Percentiles rank a stretch among this genome's conserved stretches.
These are phyloP conservation scores for Trametes polyzona DNA, from an alignment of 1,284 basidiomycete genomes.

Conservation along the genomic window DNA sequence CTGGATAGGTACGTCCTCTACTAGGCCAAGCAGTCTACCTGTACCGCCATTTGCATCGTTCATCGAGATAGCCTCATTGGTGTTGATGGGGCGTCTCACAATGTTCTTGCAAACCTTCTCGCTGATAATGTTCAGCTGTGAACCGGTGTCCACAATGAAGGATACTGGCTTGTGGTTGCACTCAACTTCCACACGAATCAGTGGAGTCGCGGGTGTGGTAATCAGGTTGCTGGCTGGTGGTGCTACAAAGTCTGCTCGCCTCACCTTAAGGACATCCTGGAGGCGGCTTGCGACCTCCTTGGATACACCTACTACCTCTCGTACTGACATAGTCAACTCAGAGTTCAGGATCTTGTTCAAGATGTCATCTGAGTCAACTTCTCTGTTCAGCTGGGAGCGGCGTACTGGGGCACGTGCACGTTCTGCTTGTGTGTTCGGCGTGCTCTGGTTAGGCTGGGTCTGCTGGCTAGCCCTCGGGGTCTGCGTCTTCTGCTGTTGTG, in stretches of 20 bases:
- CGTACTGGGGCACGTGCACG: background rate
- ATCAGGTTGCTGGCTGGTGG: background rate
- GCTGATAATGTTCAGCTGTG: constrained; percentile 5
- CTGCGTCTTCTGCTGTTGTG: too few relatives aligned
- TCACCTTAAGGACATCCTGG: background rate
- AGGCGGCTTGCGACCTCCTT: background rate
- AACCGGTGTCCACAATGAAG: constrained; percentile 4
- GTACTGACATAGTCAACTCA: background rate
- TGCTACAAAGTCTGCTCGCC: background rate
- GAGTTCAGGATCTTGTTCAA: background rate
- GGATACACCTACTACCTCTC: background rate
- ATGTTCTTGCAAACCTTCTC: background rate
- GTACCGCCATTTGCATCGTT: constrained; percentile 1
- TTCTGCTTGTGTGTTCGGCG: background rate
- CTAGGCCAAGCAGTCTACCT: background rate
- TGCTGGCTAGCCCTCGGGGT: background rate
- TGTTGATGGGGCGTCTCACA: background rate
- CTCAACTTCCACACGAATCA: background rate
- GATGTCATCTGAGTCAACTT: background rate
- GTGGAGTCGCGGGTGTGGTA: background rate
- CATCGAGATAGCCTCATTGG: background rate
- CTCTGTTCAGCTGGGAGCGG: background rate
- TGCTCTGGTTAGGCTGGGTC: background rate
- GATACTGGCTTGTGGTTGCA: background rate
- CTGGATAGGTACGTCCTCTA: constrained; percentile 1